phyloP scores from a whole-genome alignment of 805 yeast genomes.

The Candida caryicola region DNA sequence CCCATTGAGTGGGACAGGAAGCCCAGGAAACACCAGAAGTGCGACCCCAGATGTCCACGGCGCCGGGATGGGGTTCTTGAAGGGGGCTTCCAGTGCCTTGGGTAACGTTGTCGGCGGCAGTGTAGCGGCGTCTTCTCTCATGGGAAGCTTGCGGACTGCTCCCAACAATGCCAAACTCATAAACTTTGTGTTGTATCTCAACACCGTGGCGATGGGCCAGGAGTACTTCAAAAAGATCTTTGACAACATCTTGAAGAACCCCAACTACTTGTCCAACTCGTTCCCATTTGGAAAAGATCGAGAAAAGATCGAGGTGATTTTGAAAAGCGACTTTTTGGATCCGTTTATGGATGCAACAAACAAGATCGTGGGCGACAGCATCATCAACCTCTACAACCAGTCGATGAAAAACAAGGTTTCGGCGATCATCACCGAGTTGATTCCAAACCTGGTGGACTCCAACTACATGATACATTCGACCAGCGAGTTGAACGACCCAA shows the following conservation, averaged over 20 bases:
- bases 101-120: constrained; percentile 40
- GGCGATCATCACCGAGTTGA: constrained; percentile 43
- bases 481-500: constrained; percentile 25
- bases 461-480: constrained; percentile 31
- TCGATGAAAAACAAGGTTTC: constrained; percentile 44
- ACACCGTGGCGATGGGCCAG: constrained; percentile 65
- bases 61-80: constrained; percentile 34
- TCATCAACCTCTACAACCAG: constrained; percentile 48
- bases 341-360: constrained; percentile 19
- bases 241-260: constrained; percentile 34
- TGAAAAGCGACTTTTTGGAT: constrained; percentile 30
- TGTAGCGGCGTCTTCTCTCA: constrained; percentile 16
- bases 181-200: constrained; percentile 64
- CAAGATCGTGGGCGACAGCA: constrained; percentile 31
- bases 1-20: constrained; percentile 13
- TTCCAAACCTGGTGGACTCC: constrained; percentile 31
- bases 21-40: constrained; percentile 26
- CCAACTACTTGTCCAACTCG: constrained; percentile 19
- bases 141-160: constrained; percentile 12
- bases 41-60: constrained; percentile 35
- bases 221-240: constrained; percentile 55
- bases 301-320: constrained; percentile 29
- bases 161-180: constrained; percentile 49
- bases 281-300: constrained; percentile 39
- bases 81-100: constrained; percentile 43